A percentile compares a stretch with the other conserved stretches of the same genome.
phyloP scores from a whole-genome alignment of 2,329 filamentous ascomycete genomes.

The Calycina herbarum region DNA sequence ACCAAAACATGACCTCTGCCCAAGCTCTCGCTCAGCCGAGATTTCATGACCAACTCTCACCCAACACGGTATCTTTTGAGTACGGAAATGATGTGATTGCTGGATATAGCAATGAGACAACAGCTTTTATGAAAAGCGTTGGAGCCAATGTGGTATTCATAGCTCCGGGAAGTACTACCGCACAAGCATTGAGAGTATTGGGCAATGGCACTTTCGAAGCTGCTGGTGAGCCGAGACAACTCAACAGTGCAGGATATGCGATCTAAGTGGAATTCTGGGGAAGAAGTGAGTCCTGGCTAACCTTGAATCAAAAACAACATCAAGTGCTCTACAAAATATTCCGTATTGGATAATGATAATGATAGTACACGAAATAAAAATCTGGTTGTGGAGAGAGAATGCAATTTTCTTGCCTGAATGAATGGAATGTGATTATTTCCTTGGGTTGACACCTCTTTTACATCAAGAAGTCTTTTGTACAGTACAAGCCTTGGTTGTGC shows the following conservation, averaged over 20 bases:
- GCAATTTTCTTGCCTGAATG: background rate
- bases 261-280: constrained; percentile 39
- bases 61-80: constrained; percentile 59
- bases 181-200: constrained; percentile 63
- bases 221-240: constrained; percentile 72
- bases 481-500: background rate
- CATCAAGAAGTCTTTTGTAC: background rate
- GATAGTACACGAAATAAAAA: background rate
- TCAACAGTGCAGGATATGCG: constrained; percentile 65
- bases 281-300: background rate
- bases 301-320: background rate
- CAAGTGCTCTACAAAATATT: background rate
- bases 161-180: constrained; percentile 53
- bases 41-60: constrained; percentile 63
- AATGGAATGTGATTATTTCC: background rate
- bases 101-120: constrained; percentile 59
- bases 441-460: background rate
- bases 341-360: constrained; percentile 1
- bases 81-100: constrained; percentile 43
- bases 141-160: constrained; percentile 65
- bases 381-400: background rate
- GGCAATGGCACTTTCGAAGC: constrained; percentile 73
- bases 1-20: constrained; percentile 51
- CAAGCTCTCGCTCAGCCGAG: constrained; percentile 58
- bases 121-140: constrained; percentile 54